Evolutionary conservation across 2,329 filamentous ascomycete genomes (phyloP).

Genomic region (Pseudophaeomoniella oleicola): DNA sequence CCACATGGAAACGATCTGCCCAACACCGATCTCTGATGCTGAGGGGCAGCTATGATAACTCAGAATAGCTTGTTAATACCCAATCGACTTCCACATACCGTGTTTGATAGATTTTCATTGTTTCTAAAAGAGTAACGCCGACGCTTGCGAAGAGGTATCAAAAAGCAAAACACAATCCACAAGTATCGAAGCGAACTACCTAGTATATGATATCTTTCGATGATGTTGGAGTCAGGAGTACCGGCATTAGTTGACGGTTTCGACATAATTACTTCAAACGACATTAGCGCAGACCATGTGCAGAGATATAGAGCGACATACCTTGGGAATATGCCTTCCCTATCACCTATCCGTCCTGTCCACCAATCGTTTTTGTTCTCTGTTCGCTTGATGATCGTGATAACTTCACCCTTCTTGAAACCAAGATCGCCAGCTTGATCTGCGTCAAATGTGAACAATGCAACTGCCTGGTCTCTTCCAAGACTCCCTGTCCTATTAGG

Average conservation of each 20-base stretch:
- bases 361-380: conserved; percentile 95
- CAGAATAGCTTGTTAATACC: too few relatives aligned
- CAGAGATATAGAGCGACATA: conserved; percentile 18
- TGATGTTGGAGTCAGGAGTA: too few relatives aligned
- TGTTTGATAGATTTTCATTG: too few relatives aligned
- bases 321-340: conserved; percentile 88
- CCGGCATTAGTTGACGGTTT: too few relatives aligned
- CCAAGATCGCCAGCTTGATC: conserved; percentile 84
- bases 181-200: too few relatives aligned
- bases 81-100: too few relatives aligned
- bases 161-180: neutral
- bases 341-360: conserved; percentile 77
- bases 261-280: conserved; percentile 1
- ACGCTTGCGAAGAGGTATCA: neutral
- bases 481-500: conserved; percentile 28
- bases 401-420: conserved; percentile 95
- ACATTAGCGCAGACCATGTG: neutral
- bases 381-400: conserved; percentile 87
- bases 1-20: too few relatives aligned
- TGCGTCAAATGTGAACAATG: conserved; percentile 85
- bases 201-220: too few relatives aligned
- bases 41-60: too few relatives aligned
- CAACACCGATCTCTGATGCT: too few relatives aligned
- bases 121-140: neutral
- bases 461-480: conserved; percentile 65